These are phyloP conservation scores for Populus alba DNA, from an alignment of 345 rosid genomes.

Conservation along the genomic window DNA sequence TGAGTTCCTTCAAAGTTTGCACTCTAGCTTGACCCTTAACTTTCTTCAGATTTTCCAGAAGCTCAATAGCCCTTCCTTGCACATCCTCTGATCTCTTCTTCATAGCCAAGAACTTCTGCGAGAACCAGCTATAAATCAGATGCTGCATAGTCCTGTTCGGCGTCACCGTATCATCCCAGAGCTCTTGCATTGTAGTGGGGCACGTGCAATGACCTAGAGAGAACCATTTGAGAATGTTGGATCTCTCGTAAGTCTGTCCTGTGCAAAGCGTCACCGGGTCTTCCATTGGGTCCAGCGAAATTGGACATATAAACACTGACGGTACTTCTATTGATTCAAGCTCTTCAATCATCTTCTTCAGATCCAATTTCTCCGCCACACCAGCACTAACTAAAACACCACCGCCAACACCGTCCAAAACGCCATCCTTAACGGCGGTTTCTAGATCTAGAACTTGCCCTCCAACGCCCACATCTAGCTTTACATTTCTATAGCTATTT, in stretches of 20 bases:
- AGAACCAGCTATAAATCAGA: conserved; percentile 65
- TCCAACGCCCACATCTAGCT: conserved; percentile 38
- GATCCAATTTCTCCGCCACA: conserved; percentile 55
- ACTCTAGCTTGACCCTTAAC: conserved; percentile 69
- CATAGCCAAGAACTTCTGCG: conserved; percentile 58
- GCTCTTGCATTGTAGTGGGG: conserved; percentile 87
- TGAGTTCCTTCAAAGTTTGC: conserved; percentile 58
- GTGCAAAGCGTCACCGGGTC: conserved; percentile 86
- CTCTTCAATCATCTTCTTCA: conserved; percentile 61
- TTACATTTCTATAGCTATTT: conserved; percentile 19
- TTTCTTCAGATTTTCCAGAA: conserved; percentile 51
- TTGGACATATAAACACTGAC: conserved; percentile 70
- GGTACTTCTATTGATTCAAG: conserved; percentile 59
- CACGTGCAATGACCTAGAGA: conserved; percentile 64
- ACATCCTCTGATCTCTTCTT: conserved; percentile 73
- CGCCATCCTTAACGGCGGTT: conserved; percentile 68
- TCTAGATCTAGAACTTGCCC: conserved; percentile 68
- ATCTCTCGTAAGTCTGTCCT: conserved; percentile 76
- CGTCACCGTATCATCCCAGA: conserved; percentile 66
- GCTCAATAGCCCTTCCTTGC: conserved; percentile 58
- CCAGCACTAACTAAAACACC: conserved; percentile 32
- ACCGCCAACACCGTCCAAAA: conserved; percentile 51
- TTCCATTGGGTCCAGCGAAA: conserved; percentile 75
- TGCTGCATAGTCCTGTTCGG: conserved; percentile 66
- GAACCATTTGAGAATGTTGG: conserved; percentile 73